Percentiles rank a stretch among this genome's conserved stretches.
Conservation (phyloP, 2,329 filamentous ascomycete genomes). For the Beauveria caledonica region DNA sequence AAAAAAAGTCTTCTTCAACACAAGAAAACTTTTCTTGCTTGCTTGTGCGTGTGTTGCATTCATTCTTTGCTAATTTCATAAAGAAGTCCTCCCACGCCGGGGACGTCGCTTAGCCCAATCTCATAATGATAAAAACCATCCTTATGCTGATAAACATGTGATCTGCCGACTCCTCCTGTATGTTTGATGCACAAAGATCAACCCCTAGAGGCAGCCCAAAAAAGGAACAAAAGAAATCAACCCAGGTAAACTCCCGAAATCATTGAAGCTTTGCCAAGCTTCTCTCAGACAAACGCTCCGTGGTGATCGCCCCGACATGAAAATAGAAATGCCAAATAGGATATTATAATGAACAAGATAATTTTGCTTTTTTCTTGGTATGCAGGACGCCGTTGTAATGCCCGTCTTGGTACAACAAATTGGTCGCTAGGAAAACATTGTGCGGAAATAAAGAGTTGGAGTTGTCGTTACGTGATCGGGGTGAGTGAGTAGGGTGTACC, state of each 20-base stretch:
- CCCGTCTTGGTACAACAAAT: slow-evolving; percentile 14
- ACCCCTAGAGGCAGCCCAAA: neutral
- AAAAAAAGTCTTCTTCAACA: neutral
- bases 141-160: neutral
- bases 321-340: slow-evolving; percentile 5
- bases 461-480: neutral
- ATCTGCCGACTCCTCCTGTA: neutral
- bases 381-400: slow-evolving; percentile 13
- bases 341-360: slow-evolving; percentile 11
- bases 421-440: slow-evolving; percentile 16
- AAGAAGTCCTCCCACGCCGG: slow-evolving; percentile 1
- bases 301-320: neutral
- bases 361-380: slow-evolving; percentile 10
- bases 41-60: neutral
- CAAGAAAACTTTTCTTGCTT: neutral
- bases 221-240: neutral
- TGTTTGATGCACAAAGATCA: neutral
- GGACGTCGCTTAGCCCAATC: neutral
- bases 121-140: neutral
- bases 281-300: neutral
- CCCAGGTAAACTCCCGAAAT: neutral
- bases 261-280: neutral
- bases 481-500: neutral
- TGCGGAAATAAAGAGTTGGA: neutral
- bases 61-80: slow-evolving; percentile 7